phyloP scores from a whole-genome alignment of 352 stramenopile genomes.

The Phytophthora sojae region DNA sequence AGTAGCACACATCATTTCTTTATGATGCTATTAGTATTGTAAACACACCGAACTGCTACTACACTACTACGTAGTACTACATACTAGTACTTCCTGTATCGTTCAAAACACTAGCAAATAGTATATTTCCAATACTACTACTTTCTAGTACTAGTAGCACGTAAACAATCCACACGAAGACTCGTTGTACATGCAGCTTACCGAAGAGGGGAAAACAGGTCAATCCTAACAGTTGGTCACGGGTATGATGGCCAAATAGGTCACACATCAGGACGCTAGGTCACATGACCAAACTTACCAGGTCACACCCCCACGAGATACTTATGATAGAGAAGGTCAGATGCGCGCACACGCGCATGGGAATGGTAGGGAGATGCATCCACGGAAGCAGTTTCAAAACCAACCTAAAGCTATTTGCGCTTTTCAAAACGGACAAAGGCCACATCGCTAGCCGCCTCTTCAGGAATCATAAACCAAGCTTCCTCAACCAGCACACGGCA shows the following conservation, averaged over 20 bases:
- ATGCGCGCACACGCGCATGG: not conserved
- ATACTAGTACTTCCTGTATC: too few species aligned
- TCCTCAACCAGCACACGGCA: not conserved
- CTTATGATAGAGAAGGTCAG: not conserved
- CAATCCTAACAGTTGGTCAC: not conserved
- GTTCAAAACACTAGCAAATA: too few species aligned
- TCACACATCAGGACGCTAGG: too few species aligned
- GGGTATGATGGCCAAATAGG: too few species aligned
- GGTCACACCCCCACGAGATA: not conserved
- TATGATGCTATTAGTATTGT: too few species aligned
- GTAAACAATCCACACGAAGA: too few species aligned
- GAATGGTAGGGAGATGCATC: not conserved
- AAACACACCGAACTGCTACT: too few species aligned
- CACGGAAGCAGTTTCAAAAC: not conserved
- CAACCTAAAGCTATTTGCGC: not conserved
- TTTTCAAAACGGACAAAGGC: not conserved
- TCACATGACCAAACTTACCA: not conserved
- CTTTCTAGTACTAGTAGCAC: too few species aligned
- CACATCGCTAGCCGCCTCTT: not conserved
- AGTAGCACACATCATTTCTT: too few species aligned
- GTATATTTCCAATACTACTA: too few species aligned
- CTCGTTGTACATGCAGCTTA: constrained; percentile 12
- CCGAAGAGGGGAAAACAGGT: constrained; percentile 1
- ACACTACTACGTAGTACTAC: too few species aligned
- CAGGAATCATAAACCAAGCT: not conserved